A percentile compares a stretch with the other conserved stretches of the same genome.
Conservation (phyloP, 129 eudicot genomes). For the Saposhnikovia divaricata region DNA sequence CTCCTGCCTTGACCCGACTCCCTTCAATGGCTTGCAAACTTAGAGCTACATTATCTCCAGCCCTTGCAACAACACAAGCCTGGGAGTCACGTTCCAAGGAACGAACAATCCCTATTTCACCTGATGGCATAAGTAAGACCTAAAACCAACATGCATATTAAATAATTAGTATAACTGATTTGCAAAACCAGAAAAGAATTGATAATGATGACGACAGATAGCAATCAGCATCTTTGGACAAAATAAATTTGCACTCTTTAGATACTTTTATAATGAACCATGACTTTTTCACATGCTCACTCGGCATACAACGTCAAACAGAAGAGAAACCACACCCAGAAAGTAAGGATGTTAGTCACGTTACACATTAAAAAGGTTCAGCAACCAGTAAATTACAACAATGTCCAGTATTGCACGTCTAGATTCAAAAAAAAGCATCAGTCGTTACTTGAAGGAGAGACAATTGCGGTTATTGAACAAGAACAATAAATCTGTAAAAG, state of each 20-base stretch:
- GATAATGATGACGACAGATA: neutral
- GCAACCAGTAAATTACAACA: neutral
- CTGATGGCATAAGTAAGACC: constrained; percentile 84
- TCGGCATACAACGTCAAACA: neutral
- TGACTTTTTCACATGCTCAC: neutral
- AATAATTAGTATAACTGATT: neutral
- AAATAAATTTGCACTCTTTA: neutral
- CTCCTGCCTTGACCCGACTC: constrained; percentile 56
- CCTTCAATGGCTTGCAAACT: constrained; percentile 73
- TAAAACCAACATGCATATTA: constrained; percentile 16
- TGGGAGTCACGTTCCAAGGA: constrained; percentile 75
- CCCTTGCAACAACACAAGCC: constrained; percentile 59
- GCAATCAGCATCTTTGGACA: neutral
- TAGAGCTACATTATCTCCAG: constrained; percentile 86
- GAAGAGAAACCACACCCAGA: neutral
- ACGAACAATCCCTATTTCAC: constrained; percentile 63
- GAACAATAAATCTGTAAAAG: too few relatives aligned
- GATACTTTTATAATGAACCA: neutral
- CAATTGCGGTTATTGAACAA: neutral
- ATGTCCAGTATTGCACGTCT: neutral
- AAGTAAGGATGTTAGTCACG: neutral
- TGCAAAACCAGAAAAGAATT: neutral
- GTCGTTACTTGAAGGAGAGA: neutral
- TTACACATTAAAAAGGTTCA: neutral
- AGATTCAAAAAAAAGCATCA: neutral